Conservation (phyloP, 768 basidiomycete genomes). For the Amanita muscaria region DNA sequence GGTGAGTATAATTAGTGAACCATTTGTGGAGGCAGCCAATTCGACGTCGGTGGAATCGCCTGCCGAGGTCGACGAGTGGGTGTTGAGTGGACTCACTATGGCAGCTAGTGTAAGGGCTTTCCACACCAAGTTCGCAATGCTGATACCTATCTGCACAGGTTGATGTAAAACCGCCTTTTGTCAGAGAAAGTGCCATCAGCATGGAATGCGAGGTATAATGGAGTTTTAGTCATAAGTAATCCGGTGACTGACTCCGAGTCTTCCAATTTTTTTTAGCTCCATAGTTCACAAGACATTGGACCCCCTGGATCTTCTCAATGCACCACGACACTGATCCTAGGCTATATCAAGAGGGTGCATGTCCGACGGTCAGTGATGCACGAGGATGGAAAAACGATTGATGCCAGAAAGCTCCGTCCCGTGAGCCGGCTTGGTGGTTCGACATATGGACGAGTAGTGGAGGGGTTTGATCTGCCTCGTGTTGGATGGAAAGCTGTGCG, state of each 20-base stretch:
- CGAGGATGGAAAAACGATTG: conserved; percentile 31
- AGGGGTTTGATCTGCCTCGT: conserved; percentile 39
- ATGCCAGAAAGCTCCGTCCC: conserved; percentile 39
- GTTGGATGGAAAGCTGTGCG: conserved; percentile 26
- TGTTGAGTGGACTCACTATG: conserved; percentile 47
- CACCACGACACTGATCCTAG: conserved; percentile 40
- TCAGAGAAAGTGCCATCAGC: conserved; percentile 48
- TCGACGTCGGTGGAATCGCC: conserved; percentile 47
- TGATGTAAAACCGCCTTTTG: conserved; percentile 41
- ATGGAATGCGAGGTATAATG: conserved; percentile 49
- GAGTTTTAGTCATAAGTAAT: conserved; percentile 14
- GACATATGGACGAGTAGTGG: conserved; percentile 38
- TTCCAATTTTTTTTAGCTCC: conserved; percentile 28
- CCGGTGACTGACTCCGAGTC: conserved; percentile 6
- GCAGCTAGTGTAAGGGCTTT: conserved; percentile 38
- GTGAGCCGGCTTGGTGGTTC: conserved; percentile 49
- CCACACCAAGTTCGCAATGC: not conserved
- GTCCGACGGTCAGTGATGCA: conserved; percentile 39
- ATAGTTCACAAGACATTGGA: conserved; percentile 40
- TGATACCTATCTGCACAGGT: conserved; percentile 22
- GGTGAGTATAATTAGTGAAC: conserved; percentile 63
- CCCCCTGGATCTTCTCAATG: conserved; percentile 26
- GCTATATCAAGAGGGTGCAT: conserved; percentile 46
- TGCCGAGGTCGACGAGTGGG: conserved; percentile 47
- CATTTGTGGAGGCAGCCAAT: conserved; percentile 51